A percentile compares a stretch with the other conserved stretches of the same genome.
phyloP scores from a whole-genome alignment of 2,329 filamentous ascomycete species.

The Raffaelea albimanens region DNA sequence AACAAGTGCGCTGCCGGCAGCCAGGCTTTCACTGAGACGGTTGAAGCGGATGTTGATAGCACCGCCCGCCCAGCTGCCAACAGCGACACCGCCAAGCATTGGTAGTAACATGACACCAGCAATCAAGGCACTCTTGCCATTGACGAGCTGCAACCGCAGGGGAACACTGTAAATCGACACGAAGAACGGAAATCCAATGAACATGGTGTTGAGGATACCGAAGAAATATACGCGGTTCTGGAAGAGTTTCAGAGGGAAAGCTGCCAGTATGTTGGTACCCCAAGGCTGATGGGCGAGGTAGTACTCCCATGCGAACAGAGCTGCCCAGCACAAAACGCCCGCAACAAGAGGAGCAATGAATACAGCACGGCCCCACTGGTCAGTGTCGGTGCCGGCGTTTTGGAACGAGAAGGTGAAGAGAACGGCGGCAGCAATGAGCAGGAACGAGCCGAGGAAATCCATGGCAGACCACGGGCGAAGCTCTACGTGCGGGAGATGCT shows the following conservation, averaged over 20 bases:
- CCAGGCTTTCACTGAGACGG: conserved; percentile 32
- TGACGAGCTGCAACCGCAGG: conserved; percentile 37
- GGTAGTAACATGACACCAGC: conserved; percentile 43
- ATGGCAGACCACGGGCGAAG: conserved; percentile 37
- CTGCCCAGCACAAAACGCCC: conserved; percentile 25
- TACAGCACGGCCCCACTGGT: conserved; percentile 30
- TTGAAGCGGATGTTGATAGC: conserved; percentile 31
- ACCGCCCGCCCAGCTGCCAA: conserved; percentile 33
- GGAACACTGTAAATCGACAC: conserved; percentile 40
- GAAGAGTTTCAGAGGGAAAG: conserved; percentile 39
- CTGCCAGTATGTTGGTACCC: conserved; percentile 26
- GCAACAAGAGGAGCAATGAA: conserved; percentile 32
- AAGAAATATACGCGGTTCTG: conserved; percentile 35
- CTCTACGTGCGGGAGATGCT: conserved; percentile 27
- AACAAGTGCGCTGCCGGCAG: conserved; percentile 32
- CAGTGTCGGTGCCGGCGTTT: conserved; percentile 27
- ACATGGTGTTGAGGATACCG: conserved; percentile 32
- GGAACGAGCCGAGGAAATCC: conserved; percentile 42
- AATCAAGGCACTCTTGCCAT: conserved; percentile 32
- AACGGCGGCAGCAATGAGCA: conserved; percentile 43
- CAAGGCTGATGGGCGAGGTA: conserved; percentile 17
- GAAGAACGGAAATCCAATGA: conserved; percentile 41
- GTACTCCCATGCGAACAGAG: conserved; percentile 30
- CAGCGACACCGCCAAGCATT: conserved; percentile 38
- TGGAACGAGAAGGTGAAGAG: conserved; percentile 51